phyloP scores from a whole-genome alignment of 805 yeast species.

The Pichia exigua region DNA sequence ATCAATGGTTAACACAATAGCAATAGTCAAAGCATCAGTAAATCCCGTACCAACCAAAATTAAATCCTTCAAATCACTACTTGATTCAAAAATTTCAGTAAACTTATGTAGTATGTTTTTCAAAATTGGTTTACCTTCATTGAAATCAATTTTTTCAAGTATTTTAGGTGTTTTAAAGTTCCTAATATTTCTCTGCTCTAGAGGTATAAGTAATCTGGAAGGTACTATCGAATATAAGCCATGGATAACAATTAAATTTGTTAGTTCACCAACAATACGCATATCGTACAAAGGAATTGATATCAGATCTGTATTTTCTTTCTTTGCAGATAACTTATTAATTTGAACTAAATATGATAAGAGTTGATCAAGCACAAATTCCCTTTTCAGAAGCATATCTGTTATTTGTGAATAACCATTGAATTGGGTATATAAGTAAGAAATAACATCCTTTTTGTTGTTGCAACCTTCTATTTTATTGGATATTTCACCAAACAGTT shows the following conservation, averaged over 20 bases:
- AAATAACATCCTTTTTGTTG: constrained; percentile 4
- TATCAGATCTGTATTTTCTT: constrained; percentile 30
- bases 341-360: constrained; percentile 32
- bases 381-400: constrained; percentile 8
- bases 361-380: constrained; percentile 28
- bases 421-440: constrained; percentile 6
- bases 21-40: constrained; percentile 47
- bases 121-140: constrained; percentile 15
- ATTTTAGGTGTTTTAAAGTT: constrained; percentile 30
- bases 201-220: constrained; percentile 51
- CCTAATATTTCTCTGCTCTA: constrained; percentile 50
- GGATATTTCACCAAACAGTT: constrained; percentile 24
- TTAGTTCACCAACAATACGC: constrained; percentile 57
- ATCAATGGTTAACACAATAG: constrained; percentile 36
- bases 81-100: constrained; percentile 27
- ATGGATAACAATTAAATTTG: constrained; percentile 57
- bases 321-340: constrained; percentile 31
- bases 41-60: constrained; percentile 59
- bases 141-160: constrained; percentile 18
- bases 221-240: constrained; percentile 65
- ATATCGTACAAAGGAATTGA: constrained; percentile 81
- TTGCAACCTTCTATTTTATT: constrained; percentile 11
- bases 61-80: constrained; percentile 45
- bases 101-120: constrained; percentile 26
- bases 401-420: neutral